Conservation (phyloP, 306 rosid genomes). For the Fragaria ananassa region DNA sequence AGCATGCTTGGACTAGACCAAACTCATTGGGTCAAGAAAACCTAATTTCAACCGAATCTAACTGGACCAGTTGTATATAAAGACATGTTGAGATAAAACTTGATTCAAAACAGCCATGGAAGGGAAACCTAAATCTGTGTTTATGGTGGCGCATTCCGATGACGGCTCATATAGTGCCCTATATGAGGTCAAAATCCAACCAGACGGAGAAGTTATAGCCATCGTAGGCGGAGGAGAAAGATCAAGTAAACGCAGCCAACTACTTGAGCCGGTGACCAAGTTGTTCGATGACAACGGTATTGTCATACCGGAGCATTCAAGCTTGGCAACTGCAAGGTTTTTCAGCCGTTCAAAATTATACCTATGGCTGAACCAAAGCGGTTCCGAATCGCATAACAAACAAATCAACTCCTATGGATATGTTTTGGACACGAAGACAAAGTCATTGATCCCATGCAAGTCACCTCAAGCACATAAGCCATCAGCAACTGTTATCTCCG, state of each 20-base stretch:
- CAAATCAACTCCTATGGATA: not conserved
- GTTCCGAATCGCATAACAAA: not conserved
- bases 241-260: not conserved
- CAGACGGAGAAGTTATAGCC: not conserved
- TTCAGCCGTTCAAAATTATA: not conserved
- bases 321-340: not conserved
- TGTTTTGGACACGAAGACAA: not conserved
- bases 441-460: not conserved
- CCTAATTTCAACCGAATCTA: too few species aligned
- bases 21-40: too few species aligned
- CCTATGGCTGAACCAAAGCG: not conserved
- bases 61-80: too few species aligned
- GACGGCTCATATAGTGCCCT: too few species aligned
- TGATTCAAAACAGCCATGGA: too few species aligned
- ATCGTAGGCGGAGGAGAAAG: not conserved
- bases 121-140: too few species aligned
- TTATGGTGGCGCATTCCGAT: too few species aligned
- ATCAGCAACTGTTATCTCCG: not conserved
- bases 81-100: too few species aligned
- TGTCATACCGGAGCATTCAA: not conserved
- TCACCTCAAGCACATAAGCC: not conserved
- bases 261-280: not conserved
- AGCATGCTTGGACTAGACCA: too few species aligned
- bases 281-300: not conserved
- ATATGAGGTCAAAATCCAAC: too few species aligned